Evolutionary conservation across 805 yeast genomes (phyloP).

Genomic region (Vanderwaltozyma polyspora): DNA sequence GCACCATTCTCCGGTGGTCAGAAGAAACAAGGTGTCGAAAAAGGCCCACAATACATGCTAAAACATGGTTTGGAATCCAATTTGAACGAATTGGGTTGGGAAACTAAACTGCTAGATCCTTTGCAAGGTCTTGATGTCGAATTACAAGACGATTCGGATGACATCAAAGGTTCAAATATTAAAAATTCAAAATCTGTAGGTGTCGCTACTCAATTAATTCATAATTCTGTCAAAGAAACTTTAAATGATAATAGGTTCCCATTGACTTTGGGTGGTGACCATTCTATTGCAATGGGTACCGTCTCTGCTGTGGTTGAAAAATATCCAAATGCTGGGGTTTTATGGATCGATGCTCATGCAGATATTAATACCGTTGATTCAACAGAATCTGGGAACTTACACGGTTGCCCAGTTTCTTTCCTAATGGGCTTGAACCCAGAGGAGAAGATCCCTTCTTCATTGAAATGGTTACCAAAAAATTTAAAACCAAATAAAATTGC

Average conservation of each 20-base stretch:
- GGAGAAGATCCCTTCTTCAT: constrained; percentile 5
- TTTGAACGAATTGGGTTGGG: constrained; percentile 65
- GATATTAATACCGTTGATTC: constrained; percentile 84
- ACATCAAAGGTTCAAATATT: neutral
- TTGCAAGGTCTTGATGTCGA: constrained; percentile 27
- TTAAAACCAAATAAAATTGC: constrained; percentile 65
- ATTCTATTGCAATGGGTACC: constrained; percentile 90
- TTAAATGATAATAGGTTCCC: constrained; percentile 37
- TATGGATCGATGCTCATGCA: constrained; percentile 98
- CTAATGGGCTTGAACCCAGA: constrained; percentile 80
- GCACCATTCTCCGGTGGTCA: constrained; percentile 98
- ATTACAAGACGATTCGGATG: neutral
- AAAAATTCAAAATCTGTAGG: constrained; percentile 64
- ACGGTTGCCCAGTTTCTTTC: constrained; percentile 94
- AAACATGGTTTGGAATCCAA: constrained; percentile 59
- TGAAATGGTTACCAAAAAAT: constrained; percentile 35
- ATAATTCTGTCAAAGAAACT: constrained; percentile 44
- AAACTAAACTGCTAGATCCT: constrained; percentile 41
- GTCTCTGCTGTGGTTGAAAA: constrained; percentile 70
- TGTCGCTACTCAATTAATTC: constrained; percentile 54
- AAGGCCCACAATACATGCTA: constrained; percentile 77
- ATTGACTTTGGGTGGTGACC: constrained; percentile 90
- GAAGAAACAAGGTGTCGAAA: constrained; percentile 85
- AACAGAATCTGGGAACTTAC: constrained; percentile 82
- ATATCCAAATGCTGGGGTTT: constrained; percentile 76